Base-by-base conservation (phyloP, 495 filamentous ascomycete species). In the Stereocaulon alpinum region DNA sequence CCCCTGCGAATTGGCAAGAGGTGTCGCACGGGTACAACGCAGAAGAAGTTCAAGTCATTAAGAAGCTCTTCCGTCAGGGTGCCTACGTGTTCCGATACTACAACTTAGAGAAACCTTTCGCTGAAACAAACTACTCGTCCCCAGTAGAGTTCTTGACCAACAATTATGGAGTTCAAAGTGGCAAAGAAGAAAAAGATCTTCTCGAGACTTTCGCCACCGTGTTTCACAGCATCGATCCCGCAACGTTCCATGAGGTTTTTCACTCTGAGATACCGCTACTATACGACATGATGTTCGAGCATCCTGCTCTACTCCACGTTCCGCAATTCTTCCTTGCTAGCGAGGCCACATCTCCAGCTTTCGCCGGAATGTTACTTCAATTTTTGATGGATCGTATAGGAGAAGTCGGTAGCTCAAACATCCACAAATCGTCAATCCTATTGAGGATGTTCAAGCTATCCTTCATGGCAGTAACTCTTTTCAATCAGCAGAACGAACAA, bases 381-480 rank as follows among this genome's bases (percentile, higher is more conserved):
- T 97, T 97, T 66, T 77, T 99, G 50, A 97, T 99, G 93, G 87
- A 90, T 67, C 84, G 87, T 30, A 94, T 99, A 56, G 85, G 93
- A 60, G 89, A 97, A 63, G 89, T 99, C 44, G 94, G 94, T 40
- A 94, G 89, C 0, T 85, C 85, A 14, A 89, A 97, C 69, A 86
- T 88, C 51, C 88, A 86, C 59, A 91, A 89, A 71, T 91, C 92
- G 0, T 90, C 91, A 51, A 93, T 97, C 55, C 76, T 99, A 11
- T 77, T 99, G 17, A 83, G 94, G 47, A 84, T 99, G 54, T 99
- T 99, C 78, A 99, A 99, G 73, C 77, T 99, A 47, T 95, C 91
- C 5, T 99, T 99, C 74, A 99, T 99, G 94, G 94, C 94, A 0
- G 94, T 99, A 30, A 97, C 94, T 0, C 73, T 99, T 11, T 99